Evolutionary conservation across 768 basidiomycete species (phyloP).

Genomic region (Gelatoporia subvermispora): DNA sequence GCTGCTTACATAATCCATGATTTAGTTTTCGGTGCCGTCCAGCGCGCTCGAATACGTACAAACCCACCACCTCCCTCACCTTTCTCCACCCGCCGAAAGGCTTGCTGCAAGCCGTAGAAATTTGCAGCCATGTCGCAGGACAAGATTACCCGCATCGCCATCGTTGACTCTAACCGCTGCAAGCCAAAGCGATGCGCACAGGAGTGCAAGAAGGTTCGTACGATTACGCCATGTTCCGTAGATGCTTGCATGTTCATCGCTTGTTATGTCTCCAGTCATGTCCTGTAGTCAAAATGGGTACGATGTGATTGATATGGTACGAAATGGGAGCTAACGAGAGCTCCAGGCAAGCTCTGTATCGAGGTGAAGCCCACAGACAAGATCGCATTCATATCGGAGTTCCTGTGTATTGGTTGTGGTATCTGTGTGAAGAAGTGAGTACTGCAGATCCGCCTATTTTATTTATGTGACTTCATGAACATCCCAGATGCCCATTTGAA

Average conservation of each 20-base stretch:
- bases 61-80: no score
- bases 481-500: conserved; percentile 90
- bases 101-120: no score
- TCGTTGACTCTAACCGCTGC: conserved; percentile 87
- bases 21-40: no score
- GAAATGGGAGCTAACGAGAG: not conserved
- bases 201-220: conserved; percentile 90
- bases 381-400: conserved; percentile 98
- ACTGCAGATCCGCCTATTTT: not conserved
- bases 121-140: conserved; percentile 33
- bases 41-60: no score
- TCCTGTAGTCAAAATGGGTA: conserved; percentile 97
- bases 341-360: conserved; percentile 90
- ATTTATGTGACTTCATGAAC: not conserved
- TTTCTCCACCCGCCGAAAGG: no score
- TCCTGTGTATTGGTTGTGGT: conserved; percentile 99
- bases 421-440: conserved; percentile 98
- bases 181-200: conserved; percentile 96
- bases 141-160: conserved; percentile 97
- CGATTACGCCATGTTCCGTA: not conserved
- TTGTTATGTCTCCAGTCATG: conserved; percentile 55
- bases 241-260: conserved; percentile 2
- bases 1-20: no score
- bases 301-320: conserved; percentile 14
- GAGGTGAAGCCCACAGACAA: conserved; percentile 95